phyloP scores from a whole-genome alignment of 768 basidiomycete species.

The Amanita molliuscula region DNA sequence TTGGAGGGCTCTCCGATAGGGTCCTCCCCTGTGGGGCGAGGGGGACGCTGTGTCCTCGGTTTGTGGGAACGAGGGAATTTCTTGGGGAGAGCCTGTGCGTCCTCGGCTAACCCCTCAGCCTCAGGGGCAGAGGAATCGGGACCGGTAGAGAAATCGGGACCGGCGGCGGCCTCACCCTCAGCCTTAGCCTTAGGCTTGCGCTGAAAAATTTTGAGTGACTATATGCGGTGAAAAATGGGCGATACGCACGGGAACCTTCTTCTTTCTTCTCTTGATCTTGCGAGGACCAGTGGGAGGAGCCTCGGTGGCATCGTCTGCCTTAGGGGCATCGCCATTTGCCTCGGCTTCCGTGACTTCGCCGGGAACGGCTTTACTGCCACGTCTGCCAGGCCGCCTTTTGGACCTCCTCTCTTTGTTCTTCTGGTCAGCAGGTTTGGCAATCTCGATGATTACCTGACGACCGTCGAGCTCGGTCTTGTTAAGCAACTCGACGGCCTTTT shows the following conservation, averaged over 20 bases:
- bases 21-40: slow-evolving; percentile 71
- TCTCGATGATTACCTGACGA: slow-evolving; percentile 82
- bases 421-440: slow-evolving; percentile 85
- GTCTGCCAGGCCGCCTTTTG: slow-evolving; percentile 77
- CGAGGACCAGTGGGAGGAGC: slow-evolving; percentile 56
- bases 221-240: slow-evolving; percentile 11
- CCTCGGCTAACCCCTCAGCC: slow-evolving; percentile 25
- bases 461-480: slow-evolving; percentile 86
- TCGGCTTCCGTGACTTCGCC: slow-evolving; percentile 88
- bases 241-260: slow-evolving; percentile 49
- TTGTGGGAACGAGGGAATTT: slow-evolving; percentile 47
- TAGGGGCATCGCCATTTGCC: slow-evolving; percentile 66
- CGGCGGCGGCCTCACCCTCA: slow-evolving; percentile 26
- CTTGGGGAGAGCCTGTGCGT: slow-evolving; percentile 27
- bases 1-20: slow-evolving; percentile 84
- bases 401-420: slow-evolving; percentile 73
- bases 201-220: slow-evolving; percentile 20
- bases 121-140: slow-evolving; percentile 24
- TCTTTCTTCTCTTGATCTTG: slow-evolving; percentile 83
- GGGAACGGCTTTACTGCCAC: slow-evolving; percentile 77
- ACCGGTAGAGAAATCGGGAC: slow-evolving; percentile 20
- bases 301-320: slow-evolving; percentile 41
- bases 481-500: slow-evolving; percentile 78
- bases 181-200: slow-evolving; percentile 46
- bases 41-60: slow-evolving; percentile 43